Evolutionary conservation across 257 asterid genomes (phyloP).

Genomic region (Solanum virginianum): DNA sequence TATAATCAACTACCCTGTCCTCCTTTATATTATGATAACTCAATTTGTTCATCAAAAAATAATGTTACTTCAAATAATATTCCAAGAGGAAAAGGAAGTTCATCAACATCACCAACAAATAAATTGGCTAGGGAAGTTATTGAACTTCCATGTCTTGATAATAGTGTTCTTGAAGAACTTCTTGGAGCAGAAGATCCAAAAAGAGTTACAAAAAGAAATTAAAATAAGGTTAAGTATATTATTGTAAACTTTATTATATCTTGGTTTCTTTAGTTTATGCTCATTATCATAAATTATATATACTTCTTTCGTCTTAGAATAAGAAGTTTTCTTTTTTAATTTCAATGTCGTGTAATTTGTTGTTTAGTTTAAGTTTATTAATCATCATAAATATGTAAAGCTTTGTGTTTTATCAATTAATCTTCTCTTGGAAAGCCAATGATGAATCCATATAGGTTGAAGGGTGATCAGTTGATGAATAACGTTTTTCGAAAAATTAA

Average conservation of each 20-base stretch:
- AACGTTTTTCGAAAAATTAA: background rate
- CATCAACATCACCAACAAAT: constrained; percentile 7
- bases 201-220: constrained; percentile 5
- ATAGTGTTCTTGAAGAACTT: constrained; percentile 46
- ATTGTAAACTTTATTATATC: background rate
- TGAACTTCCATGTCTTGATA: constrained; percentile 40
- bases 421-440: background rate
- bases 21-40: constrained; percentile 14
- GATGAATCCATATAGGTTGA: background rate
- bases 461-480: background rate
- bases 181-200: constrained; percentile 29
- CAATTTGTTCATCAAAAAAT: background rate
- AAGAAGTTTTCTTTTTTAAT: background rate
- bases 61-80: background rate
- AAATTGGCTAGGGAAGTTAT: constrained; percentile 20
- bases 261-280: background rate
- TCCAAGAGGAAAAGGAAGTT: background rate
- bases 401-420: background rate
- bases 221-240: background rate
- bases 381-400: background rate
- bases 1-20: constrained; percentile 38
- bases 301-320: background rate
- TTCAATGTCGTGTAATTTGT: background rate
- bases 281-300: background rate
- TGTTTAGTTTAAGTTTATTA: background rate